These are phyloP conservation scores for Starmerella apicola DNA, from an alignment of 805 yeast genomes.

Conservation along the genomic window DNA sequence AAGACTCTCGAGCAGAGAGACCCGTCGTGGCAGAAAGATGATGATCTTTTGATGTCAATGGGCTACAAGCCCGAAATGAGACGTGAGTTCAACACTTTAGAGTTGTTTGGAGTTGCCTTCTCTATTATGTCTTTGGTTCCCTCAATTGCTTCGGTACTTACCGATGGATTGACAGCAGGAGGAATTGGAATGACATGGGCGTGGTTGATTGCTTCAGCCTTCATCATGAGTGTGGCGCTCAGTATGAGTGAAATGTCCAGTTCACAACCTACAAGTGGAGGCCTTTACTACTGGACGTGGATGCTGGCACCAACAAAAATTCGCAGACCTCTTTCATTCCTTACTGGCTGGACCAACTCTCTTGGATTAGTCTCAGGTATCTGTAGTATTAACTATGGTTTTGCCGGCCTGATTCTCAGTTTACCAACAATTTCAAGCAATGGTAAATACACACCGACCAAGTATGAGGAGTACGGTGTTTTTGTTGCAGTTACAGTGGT, in stretches of 20 bases:
- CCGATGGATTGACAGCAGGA: slow-evolving; percentile 47
- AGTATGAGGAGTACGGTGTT: slow-evolving; percentile 48
- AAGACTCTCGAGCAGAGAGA: slow-evolving; percentile 1
- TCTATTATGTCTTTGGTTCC: slow-evolving; percentile 59
- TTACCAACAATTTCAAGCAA: slow-evolving; percentile 22
- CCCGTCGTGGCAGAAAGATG: slow-evolving; percentile 20
- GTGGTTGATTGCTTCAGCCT: slow-evolving; percentile 48
- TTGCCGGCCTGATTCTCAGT: slow-evolving; percentile 31
- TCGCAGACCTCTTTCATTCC: slow-evolving; percentile 43
- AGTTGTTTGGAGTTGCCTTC: slow-evolving; percentile 60
- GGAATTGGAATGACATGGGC: slow-evolving; percentile 61
- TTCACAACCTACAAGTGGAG: slow-evolving; percentile 66
- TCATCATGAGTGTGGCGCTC: slow-evolving; percentile 45
- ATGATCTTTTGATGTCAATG: slow-evolving; percentile 33
- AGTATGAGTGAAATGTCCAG: slow-evolving; percentile 57
- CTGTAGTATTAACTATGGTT: slow-evolving; percentile 62
- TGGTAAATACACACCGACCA: slow-evolving; percentile 43
- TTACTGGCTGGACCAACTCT: slow-evolving; percentile 58
- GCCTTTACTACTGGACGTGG: slow-evolving; percentile 57
- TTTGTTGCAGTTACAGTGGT: slow-evolving; percentile 48
- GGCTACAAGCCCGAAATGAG: slow-evolving; percentile 61
- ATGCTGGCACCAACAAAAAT: slow-evolving; percentile 47
- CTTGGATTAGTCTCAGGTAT: slow-evolving; percentile 54
- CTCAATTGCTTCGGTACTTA: slow-evolving; percentile 45
- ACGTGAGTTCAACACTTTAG: slow-evolving; percentile 47